Percentiles rank a stretch among this genome's conserved stretches.
These are phyloP conservation scores for Fonsecaea erecta DNA, from an alignment of 2,329 filamentous ascomycete species.

Conservation along the genomic window DNA sequence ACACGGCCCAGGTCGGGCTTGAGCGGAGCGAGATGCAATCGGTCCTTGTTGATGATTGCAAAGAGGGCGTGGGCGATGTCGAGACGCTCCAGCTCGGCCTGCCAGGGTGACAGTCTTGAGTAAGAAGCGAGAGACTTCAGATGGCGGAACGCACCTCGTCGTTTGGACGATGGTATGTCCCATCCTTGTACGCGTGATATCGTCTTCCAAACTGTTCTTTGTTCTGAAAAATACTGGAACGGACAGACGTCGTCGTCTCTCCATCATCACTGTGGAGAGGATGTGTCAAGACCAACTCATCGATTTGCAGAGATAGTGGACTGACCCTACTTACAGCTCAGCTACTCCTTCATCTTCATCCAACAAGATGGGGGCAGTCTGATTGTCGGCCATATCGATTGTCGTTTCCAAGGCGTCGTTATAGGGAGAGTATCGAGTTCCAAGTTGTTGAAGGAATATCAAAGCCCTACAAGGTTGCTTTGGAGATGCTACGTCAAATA, in stretches of 20 bases:
- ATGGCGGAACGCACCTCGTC: neutral
- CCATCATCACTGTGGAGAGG: neutral
- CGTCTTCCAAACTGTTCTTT: neutral
- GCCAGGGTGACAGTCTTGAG: neutral
- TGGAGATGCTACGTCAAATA: neutral
- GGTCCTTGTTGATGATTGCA: slow-evolving; percentile 23
- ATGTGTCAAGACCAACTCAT: neutral
- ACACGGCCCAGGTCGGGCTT: slow-evolving; percentile 32
- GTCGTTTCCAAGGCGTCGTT: neutral
- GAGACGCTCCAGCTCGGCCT: slow-evolving; percentile 44
- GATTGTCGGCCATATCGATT: neutral
- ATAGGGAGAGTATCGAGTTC: neutral
- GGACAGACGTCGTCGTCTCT: neutral
- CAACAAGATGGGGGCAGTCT: neutral
- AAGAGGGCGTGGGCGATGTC: slow-evolving; percentile 42
- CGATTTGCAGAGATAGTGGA: neutral
- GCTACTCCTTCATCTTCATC: neutral
- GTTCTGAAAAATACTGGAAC: neutral
- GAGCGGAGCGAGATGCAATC: slow-evolving; percentile 39
- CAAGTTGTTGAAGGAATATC: neutral
- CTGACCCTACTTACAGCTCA: neutral
- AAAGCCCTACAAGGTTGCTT: neutral
- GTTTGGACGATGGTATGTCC: slow-evolving; percentile 5
- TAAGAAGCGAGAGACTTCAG: neutral
- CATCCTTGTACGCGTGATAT: slow-evolving; percentile 3